Base-by-base conservation (phyloP, 208 protist species). In the Crithidia bombi region DNA sequence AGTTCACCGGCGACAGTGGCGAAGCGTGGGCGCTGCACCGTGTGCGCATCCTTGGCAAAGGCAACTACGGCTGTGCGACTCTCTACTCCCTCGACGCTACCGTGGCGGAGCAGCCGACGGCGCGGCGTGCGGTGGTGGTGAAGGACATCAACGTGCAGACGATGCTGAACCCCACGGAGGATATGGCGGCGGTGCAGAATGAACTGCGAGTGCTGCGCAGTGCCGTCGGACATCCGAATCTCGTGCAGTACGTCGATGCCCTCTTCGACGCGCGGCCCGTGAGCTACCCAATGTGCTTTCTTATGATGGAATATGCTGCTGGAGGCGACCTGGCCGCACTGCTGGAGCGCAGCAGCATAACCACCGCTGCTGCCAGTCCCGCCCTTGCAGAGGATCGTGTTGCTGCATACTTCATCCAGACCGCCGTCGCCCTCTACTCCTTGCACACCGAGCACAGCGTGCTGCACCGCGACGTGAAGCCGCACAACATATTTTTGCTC, bases 401-500 rank as follows among this genome's bases (percentile, higher is more conserved):
- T n/a, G 79, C 84, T 1, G 88, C 86, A 1, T 49, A 91, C 35
- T 49, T 94, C 26, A 87, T 90, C 50, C 92, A 96, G 66, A 65
- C 87, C 12, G 70, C 86, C 23, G 74, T 81, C 0, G 86, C 75
- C 15, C 57, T 96, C 33, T 67, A 90, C 51, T 88, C 83, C 50
- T 75, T 96, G 73, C 92, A 96, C 69, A 65, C 73, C 32, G 76
- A 89, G 23, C 65, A 79, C 19, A 73, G 73, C 23, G 79, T 94
- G n/a, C 66, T 96, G 25, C 92, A 96, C 66, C 85, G 92, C 36
- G 92, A 96, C 70, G 66, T 96, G 32, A 96, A 96, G 75, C 92
- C 92, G 32, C 81, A 93, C 71, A 96, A 96, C 67, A 69, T 96
- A 10, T 87, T 96, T 57, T 67, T 96, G 11, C 74, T 96, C 10